Evolutionary conservation across 2,329 filamentous ascomycete species (phyloP), one percentile per base, ranked within the genome.

Genomic region (Colletotrichum gigasporum): DNA sequence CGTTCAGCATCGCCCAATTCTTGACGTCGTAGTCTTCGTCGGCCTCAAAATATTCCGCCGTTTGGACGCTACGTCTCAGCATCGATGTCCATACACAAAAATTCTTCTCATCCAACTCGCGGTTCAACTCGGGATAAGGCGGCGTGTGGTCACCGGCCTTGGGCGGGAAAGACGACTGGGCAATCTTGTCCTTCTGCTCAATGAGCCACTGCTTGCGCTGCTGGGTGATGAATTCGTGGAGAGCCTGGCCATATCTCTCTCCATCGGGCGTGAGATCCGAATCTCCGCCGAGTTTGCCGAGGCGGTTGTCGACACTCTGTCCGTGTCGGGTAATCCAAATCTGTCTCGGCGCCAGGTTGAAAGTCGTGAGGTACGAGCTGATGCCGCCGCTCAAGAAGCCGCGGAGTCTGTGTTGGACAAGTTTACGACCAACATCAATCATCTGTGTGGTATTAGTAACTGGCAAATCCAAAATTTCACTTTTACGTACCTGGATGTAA

Each of bases 11-110:
- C 72, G 94, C 92, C 93, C 95, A 97, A 70, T 97, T 92, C 81
- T 99, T 99, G 71, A 96, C 90, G 69, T 98, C 96, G 75, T 95
- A 97, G 20, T 98, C 95, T 68, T 98, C 96, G 68, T 98, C 96
- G 0, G 82, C 85, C 69, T 97, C 92, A 75, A 98, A 99, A 75
- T 91, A 91, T 68, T 96, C 89, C 0, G 91, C 94, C 1, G 94
- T 96, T 73, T 97, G 89, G 52, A 96, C 90, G 65, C 92, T 94
- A 68, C 96, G 91, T 74, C 92, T 91, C 67, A 99, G 87, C 95
- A 98, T 98, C 2, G 93, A 97, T 0, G 95, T 97, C 96, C 96
- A 99, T 14, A 99, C 93, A 76, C 96, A 99, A 75, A 97, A 98
- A 74, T 93, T 93, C 81, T 97, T 97, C 72, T 92, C 86, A 28